These are phyloP conservation scores for Papiliotrema nemorosa DNA, from an alignment of 1,284 basidiomycete species.

Conservation along the genomic window DNA sequence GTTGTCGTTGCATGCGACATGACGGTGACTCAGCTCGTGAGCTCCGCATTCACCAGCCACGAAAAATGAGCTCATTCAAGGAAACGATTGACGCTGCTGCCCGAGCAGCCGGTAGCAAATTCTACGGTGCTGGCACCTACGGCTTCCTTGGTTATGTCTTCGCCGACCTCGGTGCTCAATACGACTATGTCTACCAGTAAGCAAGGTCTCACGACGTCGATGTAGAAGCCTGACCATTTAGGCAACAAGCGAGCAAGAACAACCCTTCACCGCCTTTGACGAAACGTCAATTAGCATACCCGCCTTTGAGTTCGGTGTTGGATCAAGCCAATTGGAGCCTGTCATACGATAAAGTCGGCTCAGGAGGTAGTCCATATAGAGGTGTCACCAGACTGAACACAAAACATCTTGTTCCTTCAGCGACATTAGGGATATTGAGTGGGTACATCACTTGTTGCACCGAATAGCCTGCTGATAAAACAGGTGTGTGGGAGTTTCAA, in stretches of 20 bases:
- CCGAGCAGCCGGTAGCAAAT: conserved; percentile 65
- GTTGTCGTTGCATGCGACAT: conserved; percentile 80
- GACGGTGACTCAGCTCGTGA: conserved; percentile 64
- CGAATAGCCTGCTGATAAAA: too few relatives aligned
- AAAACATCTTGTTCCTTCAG: conserved; percentile 70
- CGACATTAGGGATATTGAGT: conserved; percentile 23
- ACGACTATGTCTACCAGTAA: conserved; percentile 79
- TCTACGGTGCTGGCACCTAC: conserved; percentile 84
- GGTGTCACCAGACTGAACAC: conserved; percentile 66
- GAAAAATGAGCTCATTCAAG: conserved; percentile 49
- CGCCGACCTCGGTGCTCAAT: conserved; percentile 73
- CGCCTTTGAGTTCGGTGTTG: conserved; percentile 64
- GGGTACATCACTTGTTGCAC: background rate
- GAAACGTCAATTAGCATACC: conserved; percentile 64
- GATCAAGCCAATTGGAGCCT: conserved; percentile 44
- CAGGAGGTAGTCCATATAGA: conserved; percentile 59
- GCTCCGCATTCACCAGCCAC: conserved; percentile 39
- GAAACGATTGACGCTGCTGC: conserved; percentile 72
- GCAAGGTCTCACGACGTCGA: conserved; percentile 24
- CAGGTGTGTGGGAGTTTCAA: conserved; percentile 86
- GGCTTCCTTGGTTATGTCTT: conserved; percentile 94
- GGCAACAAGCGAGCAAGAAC: background rate
- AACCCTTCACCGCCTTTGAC: conserved; percentile 52
- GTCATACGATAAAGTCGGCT: conserved; percentile 8
- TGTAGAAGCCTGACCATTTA: background rate